Base-by-base conservation (phyloP, 768 basidiomycete genomes). In the Phaffia tasmanica region DNA sequence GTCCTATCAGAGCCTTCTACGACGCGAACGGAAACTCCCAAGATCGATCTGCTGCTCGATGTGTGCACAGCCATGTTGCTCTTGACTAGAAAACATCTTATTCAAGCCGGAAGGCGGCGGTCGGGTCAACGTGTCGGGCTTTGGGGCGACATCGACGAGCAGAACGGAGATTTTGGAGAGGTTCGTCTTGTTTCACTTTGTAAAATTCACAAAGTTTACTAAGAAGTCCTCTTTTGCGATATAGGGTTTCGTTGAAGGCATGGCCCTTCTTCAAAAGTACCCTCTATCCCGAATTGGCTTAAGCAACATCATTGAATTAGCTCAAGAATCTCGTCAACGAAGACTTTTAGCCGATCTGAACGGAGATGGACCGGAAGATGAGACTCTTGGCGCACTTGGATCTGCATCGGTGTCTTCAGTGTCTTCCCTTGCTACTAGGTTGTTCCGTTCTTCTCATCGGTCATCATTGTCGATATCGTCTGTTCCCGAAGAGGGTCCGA, bases 1-100 rank as follows among this genome's bases (percentile, higher is more conserved):
- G 49, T 76, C 11, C 62, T 76, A 23, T 68, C 75, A 1, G 73
- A 74, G 42, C 58, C 64, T 0, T 62, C 66, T 4, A 56, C 69
- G 0, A 69, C 69, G 21, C 53, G 65, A 0, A 59, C 53, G 3
- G n/a, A 50, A 19, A 62, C 63, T 5, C 71, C 72, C 32, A 74
- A 74, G 69, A 49, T 71, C n/a, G 74, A 75, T 42, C 48, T 72
- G 21, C 30, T 74, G 1, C 56, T 74, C 23, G 74, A 75, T 60
- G 61, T 75, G 23, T 71, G 70, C 53, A 72, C 72, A 18, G 72
- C 74, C 9, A 72, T 76, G 71, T 50, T 76, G 0, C 57, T 76
- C 15, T 70, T 73, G 35, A 54, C 29, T 21, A 54, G 46, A n/a
- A 19, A 51, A n/a, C 57, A 30, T 27, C 59, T 49, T 56, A 58